phyloP scores from a whole-genome alignment of 2,329 filamentous ascomycete genomes.

The Alternaria conjuncta region DNA sequence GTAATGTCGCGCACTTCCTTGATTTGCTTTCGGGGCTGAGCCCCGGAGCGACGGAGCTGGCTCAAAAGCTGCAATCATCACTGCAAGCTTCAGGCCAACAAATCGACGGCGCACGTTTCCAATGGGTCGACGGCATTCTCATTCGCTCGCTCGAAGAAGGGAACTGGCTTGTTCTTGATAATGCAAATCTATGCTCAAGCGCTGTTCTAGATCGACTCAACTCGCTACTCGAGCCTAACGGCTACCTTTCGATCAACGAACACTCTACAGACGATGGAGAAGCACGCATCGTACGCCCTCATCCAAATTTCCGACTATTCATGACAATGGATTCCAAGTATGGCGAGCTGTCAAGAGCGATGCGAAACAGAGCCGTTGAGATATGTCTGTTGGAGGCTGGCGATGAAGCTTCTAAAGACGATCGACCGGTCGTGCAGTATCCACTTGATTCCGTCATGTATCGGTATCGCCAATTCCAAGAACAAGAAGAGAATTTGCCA shows the following conservation, averaged over 20 bases:
- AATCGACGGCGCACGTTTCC: conserved; percentile 80
- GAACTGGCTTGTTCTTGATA: conserved; percentile 93
- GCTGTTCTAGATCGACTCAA: conserved; percentile 95
- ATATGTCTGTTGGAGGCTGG: conserved; percentile 68
- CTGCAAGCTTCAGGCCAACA: conserved; percentile 59
- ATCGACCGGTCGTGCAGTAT: conserved; percentile 26
- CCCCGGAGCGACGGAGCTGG: conserved; percentile 37
- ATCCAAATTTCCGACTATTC: conserved; percentile 89
- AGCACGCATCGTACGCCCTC: conserved; percentile 78
- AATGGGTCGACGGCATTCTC: conserved; percentile 94
- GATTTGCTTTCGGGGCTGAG: conserved; percentile 19
- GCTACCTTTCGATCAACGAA: conserved; percentile 88
- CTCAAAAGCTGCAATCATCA: conserved; percentile 59
- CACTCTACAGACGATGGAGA: conserved; percentile 84
- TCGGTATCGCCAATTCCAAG: conserved; percentile 44
- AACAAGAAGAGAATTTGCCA: conserved; percentile 9
- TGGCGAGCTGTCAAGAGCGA: conserved; percentile 92
- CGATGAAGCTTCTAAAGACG: neutral
- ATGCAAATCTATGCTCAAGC: conserved; percentile 94
- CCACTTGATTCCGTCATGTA: conserved; percentile 48
- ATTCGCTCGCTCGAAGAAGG: conserved; percentile 86
- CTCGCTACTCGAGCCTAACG: conserved; percentile 89
- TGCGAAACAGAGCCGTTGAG: conserved; percentile 94
- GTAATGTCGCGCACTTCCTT: conserved; percentile 17
- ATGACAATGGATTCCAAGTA: conserved; percentile 90